phyloP scores from a whole-genome alignment of 2,329 filamentous ascomycete species.

The Myriangium duriaei region DNA sequence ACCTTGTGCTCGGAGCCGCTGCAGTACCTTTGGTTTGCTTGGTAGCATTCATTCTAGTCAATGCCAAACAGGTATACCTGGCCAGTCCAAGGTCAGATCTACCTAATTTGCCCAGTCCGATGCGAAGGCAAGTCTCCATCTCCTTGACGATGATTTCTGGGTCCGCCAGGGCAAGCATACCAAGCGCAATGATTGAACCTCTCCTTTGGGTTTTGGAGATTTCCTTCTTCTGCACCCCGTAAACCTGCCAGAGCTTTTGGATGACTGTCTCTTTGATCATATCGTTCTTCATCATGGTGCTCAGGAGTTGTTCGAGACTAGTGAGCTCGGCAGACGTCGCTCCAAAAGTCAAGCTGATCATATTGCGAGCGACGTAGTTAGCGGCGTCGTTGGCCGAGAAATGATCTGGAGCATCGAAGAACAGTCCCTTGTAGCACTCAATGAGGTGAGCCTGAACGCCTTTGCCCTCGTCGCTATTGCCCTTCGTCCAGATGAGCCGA shows the following conservation, averaged over 20 bases:
- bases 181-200: slow-evolving; percentile 88
- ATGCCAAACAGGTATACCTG: slow-evolving; percentile 88
- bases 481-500: slow-evolving; percentile 96
- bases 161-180: slow-evolving; percentile 88
- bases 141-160: slow-evolving; percentile 89
- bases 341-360: slow-evolving; percentile 96
- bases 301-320: slow-evolving; percentile 84
- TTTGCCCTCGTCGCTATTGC: slow-evolving; percentile 97
- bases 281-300: slow-evolving; percentile 94
- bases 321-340: slow-evolving; percentile 91
- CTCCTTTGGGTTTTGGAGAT: slow-evolving; percentile 84
- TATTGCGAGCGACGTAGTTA: slow-evolving; percentile 92
- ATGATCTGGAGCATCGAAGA: slow-evolving; percentile 85
- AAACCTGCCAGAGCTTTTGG: slow-evolving; percentile 92
- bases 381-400: slow-evolving; percentile 83
- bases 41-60: slow-evolving; percentile 77
- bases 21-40: slow-evolving; percentile 64
- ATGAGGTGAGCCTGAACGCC: slow-evolving; percentile 94
- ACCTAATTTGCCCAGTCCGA: slow-evolving; percentile 72
- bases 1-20: slow-evolving; percentile 53
- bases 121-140: slow-evolving; percentile 86
- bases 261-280: slow-evolving; percentile 77
- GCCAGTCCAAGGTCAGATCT: slow-evolving; percentile 75
- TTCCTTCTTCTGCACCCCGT: slow-evolving; percentile 83
- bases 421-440: slow-evolving; percentile 89